phyloP scores from a whole-genome alignment of 169 alveolate genomes.

The Plasmodium knowlesi region DNA sequence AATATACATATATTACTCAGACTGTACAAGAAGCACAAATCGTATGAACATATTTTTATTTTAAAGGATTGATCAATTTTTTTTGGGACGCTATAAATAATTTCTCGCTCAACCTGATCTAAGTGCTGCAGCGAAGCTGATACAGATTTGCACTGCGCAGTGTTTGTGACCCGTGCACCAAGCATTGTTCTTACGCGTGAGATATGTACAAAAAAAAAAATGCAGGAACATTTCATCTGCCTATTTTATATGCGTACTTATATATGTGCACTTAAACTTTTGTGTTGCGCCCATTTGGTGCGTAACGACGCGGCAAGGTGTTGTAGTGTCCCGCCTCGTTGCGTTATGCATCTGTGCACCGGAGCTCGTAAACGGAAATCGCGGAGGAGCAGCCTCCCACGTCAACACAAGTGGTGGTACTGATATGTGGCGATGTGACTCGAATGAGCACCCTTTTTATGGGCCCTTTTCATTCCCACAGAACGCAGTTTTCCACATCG shows the following conservation, averaged over 20 bases:
- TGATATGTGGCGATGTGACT: not conserved
- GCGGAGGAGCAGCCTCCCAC: not conserved
- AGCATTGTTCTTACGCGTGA: not conserved
- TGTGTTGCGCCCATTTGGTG: not conserved
- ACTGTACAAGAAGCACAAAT: not conserved
- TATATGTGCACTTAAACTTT: not conserved
- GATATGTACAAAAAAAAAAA: not conserved
- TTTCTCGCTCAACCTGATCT: not conserved
- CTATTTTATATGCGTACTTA: not conserved
- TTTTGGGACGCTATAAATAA: not conserved
- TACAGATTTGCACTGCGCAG: not conserved
- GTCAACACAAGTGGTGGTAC: not conserved
- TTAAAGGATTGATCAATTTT: not conserved
- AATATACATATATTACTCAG: not conserved
- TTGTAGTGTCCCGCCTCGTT: not conserved
- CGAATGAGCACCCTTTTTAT: not conserved
- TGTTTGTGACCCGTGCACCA: not conserved
- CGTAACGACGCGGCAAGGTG: not conserved
- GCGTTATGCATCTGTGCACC: not conserved
- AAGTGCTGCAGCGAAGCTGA: too few relatives aligned
- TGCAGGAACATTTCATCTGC: not conserved
- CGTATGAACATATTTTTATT: not conserved
- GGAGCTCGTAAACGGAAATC: not conserved
- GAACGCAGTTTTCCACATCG: not conserved
- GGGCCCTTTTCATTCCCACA: not conserved